A percentile compares a stretch with the other conserved stretches of the same genome.
These are phyloP conservation scores for Apium graveolens DNA, from an alignment of 129 eudicot species.

Conservation along the genomic window DNA sequence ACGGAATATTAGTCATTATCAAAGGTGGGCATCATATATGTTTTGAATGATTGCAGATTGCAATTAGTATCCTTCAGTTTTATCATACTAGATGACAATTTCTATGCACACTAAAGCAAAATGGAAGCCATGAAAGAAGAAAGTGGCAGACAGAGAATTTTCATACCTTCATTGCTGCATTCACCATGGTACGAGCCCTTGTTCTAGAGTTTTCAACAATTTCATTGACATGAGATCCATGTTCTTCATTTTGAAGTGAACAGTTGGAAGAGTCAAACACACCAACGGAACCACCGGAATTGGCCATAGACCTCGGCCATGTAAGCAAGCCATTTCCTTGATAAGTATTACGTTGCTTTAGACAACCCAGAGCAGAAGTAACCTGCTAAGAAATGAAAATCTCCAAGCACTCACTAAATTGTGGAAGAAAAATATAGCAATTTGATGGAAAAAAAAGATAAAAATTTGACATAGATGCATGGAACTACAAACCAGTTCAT, in stretches of 20 bases:
- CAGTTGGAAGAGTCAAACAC: conserved; percentile 3
- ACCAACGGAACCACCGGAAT: conserved; percentile 23
- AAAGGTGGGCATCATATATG: neutral
- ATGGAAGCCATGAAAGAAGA: neutral
- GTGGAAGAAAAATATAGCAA: neutral
- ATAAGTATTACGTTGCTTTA: conserved; percentile 39
- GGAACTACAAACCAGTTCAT: conserved; percentile 35
- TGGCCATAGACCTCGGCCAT: conserved; percentile 27
- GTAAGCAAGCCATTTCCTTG: conserved; percentile 28
- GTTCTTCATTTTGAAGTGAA: conserved; percentile 24
- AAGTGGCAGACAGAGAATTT: neutral
- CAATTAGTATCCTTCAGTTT: neutral
- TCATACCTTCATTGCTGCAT: conserved; percentile 47
- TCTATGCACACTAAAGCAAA: neutral
- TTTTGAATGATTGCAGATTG: neutral
- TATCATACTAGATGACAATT: neutral
- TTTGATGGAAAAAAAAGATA: neutral
- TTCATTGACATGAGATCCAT: conserved; percentile 38
- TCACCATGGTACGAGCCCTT: conserved; percentile 46
- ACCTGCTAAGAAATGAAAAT: conserved; percentile 27
- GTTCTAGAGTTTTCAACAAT: conserved; percentile 37
- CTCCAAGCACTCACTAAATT: neutral
- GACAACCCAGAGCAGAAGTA: conserved; percentile 31
- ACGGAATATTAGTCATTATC: neutral
- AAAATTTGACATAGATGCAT: neutral